A percentile compares a stretch with the other conserved stretches of the same genome.
These are phyloP conservation scores for Funneliformis mosseae DNA, from an alignment of 192 early-diverging fungal species.

Conservation along the genomic window DNA sequence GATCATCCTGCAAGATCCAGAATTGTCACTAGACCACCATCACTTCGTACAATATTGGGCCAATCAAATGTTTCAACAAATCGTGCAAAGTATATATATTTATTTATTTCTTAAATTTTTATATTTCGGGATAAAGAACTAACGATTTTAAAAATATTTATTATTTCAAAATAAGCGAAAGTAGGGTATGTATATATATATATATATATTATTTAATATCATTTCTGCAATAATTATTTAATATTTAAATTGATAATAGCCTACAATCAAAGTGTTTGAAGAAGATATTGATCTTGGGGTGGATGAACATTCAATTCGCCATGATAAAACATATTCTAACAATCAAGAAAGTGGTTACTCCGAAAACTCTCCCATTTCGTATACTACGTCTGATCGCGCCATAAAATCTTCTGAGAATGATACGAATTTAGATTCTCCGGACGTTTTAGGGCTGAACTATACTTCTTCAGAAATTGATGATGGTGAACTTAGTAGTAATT, in stretches of 20 bases:
- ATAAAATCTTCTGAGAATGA: slow-evolving; percentile 36
- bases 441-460: slow-evolving; percentile 28
- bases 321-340: slow-evolving; percentile 6
- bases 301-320: slow-evolving; percentile 38
- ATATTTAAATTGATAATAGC: slow-evolving; percentile 49
- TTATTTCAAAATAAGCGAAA: not conserved
- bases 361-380: not conserved
- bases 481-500: slow-evolving; percentile 14
- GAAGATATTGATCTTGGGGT: slow-evolving; percentile 70
- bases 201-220: not conserved
- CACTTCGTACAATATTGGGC: slow-evolving; percentile 25
- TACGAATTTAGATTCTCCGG: slow-evolving; percentile 37
- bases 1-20: slow-evolving; percentile 52
- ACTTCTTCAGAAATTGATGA: slow-evolving; percentile 37
- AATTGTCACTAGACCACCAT: slow-evolving; percentile 40
- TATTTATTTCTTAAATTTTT: not conserved
- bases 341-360: slow-evolving; percentile 29
- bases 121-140: not conserved
- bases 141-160: not conserved
- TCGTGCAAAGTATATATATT: slow-evolving; percentile 15
- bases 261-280: slow-evolving; percentile 71
- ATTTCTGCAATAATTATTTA: not conserved
- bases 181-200: not conserved
- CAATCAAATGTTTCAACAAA: not conserved
- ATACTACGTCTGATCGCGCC: not conserved